These are phyloP conservation scores for Syncephalis plumigaleata DNA, from an alignment of 371 early-diverging fungal species.

Conservation along the genomic window DNA sequence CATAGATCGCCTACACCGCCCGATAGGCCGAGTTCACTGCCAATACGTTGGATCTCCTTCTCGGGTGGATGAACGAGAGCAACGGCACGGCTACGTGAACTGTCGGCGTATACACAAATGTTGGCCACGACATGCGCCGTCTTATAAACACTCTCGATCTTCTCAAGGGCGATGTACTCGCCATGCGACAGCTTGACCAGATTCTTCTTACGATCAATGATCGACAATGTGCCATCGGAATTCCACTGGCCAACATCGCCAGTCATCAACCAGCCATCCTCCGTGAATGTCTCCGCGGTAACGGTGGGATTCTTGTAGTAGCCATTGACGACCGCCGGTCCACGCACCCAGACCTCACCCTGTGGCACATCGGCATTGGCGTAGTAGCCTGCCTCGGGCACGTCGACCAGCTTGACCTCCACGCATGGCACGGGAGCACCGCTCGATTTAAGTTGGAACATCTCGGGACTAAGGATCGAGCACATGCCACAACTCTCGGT, in stretches of 20 bases:
- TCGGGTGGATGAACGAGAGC: conserved; percentile 24
- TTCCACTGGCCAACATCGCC: conserved; percentile 86
- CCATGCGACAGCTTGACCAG: conserved; percentile 81
- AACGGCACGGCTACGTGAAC: conserved; percentile 39
- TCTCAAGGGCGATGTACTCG: conserved; percentile 97
- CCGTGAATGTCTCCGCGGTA: conserved; percentile 57
- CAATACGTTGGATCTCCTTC: conserved; percentile 13
- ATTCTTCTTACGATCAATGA: conserved; percentile 80
- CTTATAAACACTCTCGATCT: conserved; percentile 87
- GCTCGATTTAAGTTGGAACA: conserved; percentile 32
- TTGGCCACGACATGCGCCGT: conserved; percentile 54
- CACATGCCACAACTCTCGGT: conserved; percentile 41
- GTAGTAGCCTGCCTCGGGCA: conserved; percentile 59
- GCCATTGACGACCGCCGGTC: conserved; percentile 50
- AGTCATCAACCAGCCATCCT: conserved; percentile 87
- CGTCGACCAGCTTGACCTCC: conserved; percentile 80
- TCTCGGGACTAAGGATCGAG: conserved; percentile 38
- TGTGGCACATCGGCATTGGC: conserved; percentile 49
- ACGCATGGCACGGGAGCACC: conserved; percentile 72
- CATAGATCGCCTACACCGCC: conserved; percentile 23
- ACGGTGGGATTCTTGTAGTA: conserved; percentile 62
- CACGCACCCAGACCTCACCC: conserved; percentile 84
- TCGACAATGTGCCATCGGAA: conserved; percentile 41
- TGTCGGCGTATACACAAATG: conserved; percentile 76
- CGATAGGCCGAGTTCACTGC: conserved; percentile 7